Evolutionary conservation across 306 rosid species (phyloP), one percentile per base, ranked within the genome.

Genomic region (Acacia crassicarpa): DNA sequence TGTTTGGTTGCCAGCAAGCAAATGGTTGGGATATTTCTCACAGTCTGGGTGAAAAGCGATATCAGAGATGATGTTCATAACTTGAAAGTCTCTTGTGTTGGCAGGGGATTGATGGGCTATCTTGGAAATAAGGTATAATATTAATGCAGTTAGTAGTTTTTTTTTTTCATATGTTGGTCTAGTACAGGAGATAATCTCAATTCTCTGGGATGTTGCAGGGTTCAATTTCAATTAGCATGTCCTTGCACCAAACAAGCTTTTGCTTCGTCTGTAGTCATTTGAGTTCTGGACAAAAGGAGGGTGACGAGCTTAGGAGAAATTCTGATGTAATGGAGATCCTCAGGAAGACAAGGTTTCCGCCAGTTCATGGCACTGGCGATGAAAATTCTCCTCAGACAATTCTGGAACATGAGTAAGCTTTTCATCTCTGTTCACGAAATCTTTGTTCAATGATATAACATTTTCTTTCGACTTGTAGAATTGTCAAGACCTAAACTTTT

Each of bases 231-330:
- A 88, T 95, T 79, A 95, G 99, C 89, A 93, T 95, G 99, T 91
- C 93, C 66, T 84, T 95, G 93, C 98, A 95, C 91, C 92, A 89
- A 87, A 95, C 99, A 71, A 95, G 97, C 88, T 91, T 96, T 89
- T 96, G 99, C 95, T 96, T 93, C 90, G 72, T 96, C 84, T 96
- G 99, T 83, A 96, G 94, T 80, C 99, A 96, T 85, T 89, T 96
- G 90, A 92, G 98, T 59, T 96, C 98, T 20, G 99, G 99, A 77
- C 97, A 96, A 87, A 96, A 96, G 90, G 99, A 96, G 74, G 98
- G 99, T 32, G 99, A 96, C 54, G 99, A 96, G 87, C 89, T 92
- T 32, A 80, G 99, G 76, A 96, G 99, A 79, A 96, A 96, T 67
- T 94, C 98, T 3, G 99, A 96, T 82, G 99, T 92, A 40, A 88